Conservation (phyloP, 1,284 basidiomycete genomes). For the Chiua sp. region DNA sequence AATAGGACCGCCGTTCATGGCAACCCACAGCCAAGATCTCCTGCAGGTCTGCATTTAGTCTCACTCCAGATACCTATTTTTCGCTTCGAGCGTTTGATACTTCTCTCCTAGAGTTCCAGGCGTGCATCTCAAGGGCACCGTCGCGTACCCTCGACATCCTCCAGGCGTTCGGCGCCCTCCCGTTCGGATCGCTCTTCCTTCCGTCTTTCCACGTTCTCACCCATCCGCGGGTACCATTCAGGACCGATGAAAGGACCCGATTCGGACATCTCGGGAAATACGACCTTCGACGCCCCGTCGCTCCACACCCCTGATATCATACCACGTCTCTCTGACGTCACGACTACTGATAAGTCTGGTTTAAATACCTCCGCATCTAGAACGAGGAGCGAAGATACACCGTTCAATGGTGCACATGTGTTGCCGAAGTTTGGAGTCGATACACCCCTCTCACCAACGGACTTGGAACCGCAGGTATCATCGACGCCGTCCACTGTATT, state of each 20-base stretch:
- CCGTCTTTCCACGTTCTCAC: slow-evolving; percentile 30
- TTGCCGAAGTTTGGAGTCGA: slow-evolving; percentile 25
- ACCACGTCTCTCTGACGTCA: slow-evolving; percentile 27
- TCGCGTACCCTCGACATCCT: slow-evolving; percentile 28
- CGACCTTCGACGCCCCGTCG: neutral
- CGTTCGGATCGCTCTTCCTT: slow-evolving; percentile 15
- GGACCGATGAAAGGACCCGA: neutral
- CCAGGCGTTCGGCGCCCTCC: slow-evolving; percentile 15
- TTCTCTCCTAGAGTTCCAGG: slow-evolving; percentile 26
- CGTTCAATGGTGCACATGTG: slow-evolving; percentile 28
- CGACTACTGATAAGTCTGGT: neutral
- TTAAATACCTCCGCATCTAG: slow-evolving; percentile 22
- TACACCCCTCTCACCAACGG: slow-evolving; percentile 11
- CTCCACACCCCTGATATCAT: slow-evolving; percentile 20
- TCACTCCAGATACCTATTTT: neutral
- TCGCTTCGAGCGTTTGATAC: neutral
- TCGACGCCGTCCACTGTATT: slow-evolving; percentile 18
- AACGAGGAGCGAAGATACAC: slow-evolving; percentile 15
- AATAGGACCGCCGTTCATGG: slow-evolving; percentile 13
- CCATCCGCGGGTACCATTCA: neutral
- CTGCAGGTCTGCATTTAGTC: slow-evolving; percentile 28
- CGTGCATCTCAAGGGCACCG: slow-evolving; percentile 24
- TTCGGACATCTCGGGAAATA: slow-evolving; percentile 4
- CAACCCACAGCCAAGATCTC: slow-evolving; percentile 36
- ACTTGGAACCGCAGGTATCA: slow-evolving; percentile 16